Evolutionary conservation across 495 filamentous ascomycete genomes (phyloP).

Genomic region (Penicillium fimorum): DNA sequence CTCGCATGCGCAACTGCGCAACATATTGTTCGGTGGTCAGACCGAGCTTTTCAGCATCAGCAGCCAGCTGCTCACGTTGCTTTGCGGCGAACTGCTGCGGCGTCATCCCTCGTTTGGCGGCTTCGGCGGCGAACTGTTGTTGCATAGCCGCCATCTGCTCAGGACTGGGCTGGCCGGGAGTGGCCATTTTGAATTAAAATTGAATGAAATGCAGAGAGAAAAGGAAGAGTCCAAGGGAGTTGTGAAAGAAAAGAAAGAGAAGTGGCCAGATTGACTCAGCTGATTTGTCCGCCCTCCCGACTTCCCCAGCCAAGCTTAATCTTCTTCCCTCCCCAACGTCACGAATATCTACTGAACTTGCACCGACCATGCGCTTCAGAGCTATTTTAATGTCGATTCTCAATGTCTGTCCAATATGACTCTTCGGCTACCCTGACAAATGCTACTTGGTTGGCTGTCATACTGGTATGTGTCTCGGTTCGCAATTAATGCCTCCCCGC

Average conservation of each 20-base stretch:
- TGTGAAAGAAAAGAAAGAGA: conserved; percentile 19
- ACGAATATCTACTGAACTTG: background rate
- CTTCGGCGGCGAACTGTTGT: conserved; percentile 74
- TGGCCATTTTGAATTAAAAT: conserved; percentile 40
- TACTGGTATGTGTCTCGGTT: conserved; percentile 32
- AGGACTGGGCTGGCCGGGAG: conserved; percentile 68
- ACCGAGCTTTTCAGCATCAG: conserved; percentile 63
- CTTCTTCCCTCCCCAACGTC: background rate
- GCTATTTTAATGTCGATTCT: conserved; percentile 8
- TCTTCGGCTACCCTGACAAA: conserved; percentile 32
- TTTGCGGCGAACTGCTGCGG: conserved; percentile 69
- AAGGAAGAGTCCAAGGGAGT: conserved; percentile 4
- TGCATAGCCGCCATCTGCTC: conserved; percentile 85
- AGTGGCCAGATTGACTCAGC: conserved; percentile 43
- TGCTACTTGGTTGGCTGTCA: conserved; percentile 36
- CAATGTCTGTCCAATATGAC: conserved; percentile 39
- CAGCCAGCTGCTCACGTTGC: conserved; percentile 54
- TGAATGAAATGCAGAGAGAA: conserved; percentile 1
- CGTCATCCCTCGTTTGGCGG: conserved; percentile 70
- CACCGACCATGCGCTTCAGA: conserved; percentile 7
- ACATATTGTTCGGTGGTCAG: conserved; percentile 64
- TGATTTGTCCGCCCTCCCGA: conserved; percentile 22
- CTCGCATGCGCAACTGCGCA: conserved; percentile 62
- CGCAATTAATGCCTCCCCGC: background rate
- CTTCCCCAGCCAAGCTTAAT: conserved; percentile 1